Evolutionary conservation across 2,329 filamentous ascomycete genomes (phyloP).

Genomic region (Penicillium sp.): DNA sequence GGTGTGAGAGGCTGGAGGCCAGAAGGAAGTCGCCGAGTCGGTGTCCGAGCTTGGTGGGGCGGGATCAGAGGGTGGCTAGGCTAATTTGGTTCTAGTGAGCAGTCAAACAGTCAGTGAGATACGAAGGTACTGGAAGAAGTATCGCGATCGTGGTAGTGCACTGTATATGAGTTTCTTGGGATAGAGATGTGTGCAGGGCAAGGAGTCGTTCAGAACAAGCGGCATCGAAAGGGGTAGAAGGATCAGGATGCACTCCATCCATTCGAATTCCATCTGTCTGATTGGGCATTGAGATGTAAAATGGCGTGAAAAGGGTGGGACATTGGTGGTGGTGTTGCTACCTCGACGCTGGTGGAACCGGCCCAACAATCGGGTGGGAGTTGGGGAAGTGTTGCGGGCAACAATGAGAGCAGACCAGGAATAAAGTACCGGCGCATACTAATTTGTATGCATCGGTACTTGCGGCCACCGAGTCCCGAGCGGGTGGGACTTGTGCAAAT

Average conservation of each 20-base stretch:
- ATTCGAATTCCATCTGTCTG: neutral
- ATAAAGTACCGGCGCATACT: constrained; percentile 17
- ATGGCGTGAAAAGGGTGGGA: constrained; percentile 17
- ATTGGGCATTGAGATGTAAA: neutral
- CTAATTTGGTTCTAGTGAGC: neutral
- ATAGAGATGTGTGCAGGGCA: neutral
- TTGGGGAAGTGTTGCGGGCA: constrained; percentile 23
- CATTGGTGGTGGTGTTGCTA: constrained; percentile 6
- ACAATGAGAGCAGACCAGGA: neutral
- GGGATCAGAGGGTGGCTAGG: neutral
- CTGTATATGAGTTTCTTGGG: neutral
- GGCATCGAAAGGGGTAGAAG: neutral
- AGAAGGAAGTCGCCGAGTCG: constrained; percentile 6
- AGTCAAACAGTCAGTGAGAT: neutral
- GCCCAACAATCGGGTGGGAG: constrained; percentile 31
- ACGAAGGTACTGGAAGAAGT: neutral
- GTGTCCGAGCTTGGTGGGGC: constrained; percentile 4
- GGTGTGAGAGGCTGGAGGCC: neutral
- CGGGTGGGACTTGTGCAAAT: constrained; percentile 21
- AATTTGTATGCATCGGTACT: constrained; percentile 16
- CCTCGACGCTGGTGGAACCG: constrained; percentile 16
- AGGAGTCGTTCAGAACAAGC: neutral
- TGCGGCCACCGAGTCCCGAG: constrained; percentile 11
- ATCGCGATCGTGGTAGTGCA: no score
- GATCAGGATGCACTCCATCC: neutral